Base-by-base conservation (phyloP, 2,329 filamentous ascomycete species). In the Penicillium janthinellum region DNA sequence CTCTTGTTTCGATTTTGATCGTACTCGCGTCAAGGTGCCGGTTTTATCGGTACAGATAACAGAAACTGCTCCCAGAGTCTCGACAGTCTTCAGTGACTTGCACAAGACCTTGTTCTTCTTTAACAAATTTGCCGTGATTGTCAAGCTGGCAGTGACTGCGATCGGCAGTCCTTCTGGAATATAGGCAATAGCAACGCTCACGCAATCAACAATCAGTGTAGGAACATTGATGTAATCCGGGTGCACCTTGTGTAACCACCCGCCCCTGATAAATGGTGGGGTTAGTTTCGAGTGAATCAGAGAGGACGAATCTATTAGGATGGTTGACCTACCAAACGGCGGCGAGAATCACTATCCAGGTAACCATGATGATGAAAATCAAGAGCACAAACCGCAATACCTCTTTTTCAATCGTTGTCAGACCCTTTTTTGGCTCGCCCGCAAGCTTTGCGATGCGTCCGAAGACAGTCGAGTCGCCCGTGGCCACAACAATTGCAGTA, bases 131-230 rank as follows among this genome's bases (percentile, higher is more conserved):
- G 59, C 52, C 2, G 86, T 88, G 57, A 88, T 87, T 70, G 86
- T 88, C 14, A 88, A 75, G 17, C 86, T 89, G 0, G 87, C 85
- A 0, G 88, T 89, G 38, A 91, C 77, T 0, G 88, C 88, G 53
- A 91, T 88, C 0, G 89, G 88, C 0, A 91, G 78, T 5, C 89
- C 88, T 74, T 92, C 90, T 0, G 90, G 89, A 14, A 92, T 90
- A 71, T 91, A 91, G 1, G 89, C 89, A 7, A 91, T 87, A 0
- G 88, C 89, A 1, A 91, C 85, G 42, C 83, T 86, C 48, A 92
- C 90, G 64, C 88, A 90, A 67, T 84, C 84, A 37, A 92, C 88
- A 60, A 93, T 92, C 25, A 93, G 79, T 1, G 83, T 84, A 0
- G 89, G 84, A 1, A 92, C 88, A 57, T 84, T 85, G 71, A 93